phyloP scores from a whole-genome alignment of 148 eudicot species.

The Vaccinium macrocarpon region DNA sequence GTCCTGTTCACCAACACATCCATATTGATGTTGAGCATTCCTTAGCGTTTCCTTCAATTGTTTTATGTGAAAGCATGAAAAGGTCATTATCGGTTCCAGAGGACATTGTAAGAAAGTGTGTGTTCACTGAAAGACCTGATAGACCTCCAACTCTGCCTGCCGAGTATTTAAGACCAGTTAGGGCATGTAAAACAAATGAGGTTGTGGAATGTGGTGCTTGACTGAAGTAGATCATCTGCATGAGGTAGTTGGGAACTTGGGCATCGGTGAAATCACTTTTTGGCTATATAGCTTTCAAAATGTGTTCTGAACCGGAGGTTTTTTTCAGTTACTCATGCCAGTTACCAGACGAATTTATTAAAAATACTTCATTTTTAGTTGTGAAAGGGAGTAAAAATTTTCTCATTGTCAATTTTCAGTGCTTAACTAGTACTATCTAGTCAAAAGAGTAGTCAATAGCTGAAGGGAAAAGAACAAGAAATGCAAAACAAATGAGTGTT shows the following conservation, averaged over 20 bases:
- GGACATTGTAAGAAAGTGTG: neutral
- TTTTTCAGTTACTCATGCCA: neutral
- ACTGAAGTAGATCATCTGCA: neutral
- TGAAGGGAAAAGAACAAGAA: neutral
- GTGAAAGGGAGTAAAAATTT: neutral
- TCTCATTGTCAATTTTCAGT: neutral
- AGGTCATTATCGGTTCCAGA: neutral
- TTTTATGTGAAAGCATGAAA: neutral
- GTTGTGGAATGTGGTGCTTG: neutral
- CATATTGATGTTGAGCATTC: neutral
- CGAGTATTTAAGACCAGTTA: neutral
- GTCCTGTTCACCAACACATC: neutral
- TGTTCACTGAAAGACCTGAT: neutral
- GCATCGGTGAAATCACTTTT: neutral
- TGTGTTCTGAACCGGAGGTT: neutral
- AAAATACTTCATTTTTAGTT: neutral
- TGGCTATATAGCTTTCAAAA: neutral
- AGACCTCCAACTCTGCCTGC: conserved; percentile 10
- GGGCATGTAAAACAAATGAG: neutral
- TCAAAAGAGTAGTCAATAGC: neutral
- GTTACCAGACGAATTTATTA: neutral
- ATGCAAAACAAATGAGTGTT: neutral
- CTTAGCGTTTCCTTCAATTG: neutral
- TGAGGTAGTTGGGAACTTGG: neutral
- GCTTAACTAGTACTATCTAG: neutral